Evolutionary conservation across 129 eudicot species (phyloP), one percentile per base, ranked within the genome.

Genomic region (Centaurea solstitialis): DNA sequence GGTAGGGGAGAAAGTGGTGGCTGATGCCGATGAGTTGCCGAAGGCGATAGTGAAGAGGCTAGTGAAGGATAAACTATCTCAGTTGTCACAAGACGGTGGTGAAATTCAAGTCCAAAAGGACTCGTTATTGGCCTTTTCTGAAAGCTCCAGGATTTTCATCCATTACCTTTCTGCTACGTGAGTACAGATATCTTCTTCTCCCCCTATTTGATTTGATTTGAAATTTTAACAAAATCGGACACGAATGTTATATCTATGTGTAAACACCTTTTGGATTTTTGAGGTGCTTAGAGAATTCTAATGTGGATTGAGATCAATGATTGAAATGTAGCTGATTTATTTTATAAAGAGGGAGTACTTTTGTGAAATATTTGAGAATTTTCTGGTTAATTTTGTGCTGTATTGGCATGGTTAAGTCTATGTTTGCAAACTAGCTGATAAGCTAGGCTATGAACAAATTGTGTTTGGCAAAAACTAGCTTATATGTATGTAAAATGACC

Each of bases 131-230:
- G 98, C 93, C n/a, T 96, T 96, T 86, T 87, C 98, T 23, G 99
- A 96, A 69, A 91, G 95, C 77, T 80, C 95, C 8, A 88, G 97
- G n/a, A 88, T 94, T 82, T 94, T 92, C 97, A 94, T 94, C 76
- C 99, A 92, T 68, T 92, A 89, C 80, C 94, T 94, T 74, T 89
- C 99, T 69, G 97, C 97, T 21, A 88, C 94, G 98, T 94, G 80
- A 77, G 84, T 66, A 59, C 9, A 6, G 11, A 10, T 68, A 33
- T 37, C 38, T 50, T 18, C 26, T 41, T 37, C 38, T 50, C 22
- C 26, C 28, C 10, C 21, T 76, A 69, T 40, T 50, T 0, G n/a
- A n/a, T n/a, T n/a, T n/a, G n/a, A n/a, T 20, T 40, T 76, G 1
- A 7, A 26, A 18, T 15, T 62, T 30, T 71, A 39, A 50, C 76